Evolutionary conservation across 208 protist genomes (phyloP), one percentile per base, ranked within the genome.

Genomic region (Trypanosoma caninum): DNA sequence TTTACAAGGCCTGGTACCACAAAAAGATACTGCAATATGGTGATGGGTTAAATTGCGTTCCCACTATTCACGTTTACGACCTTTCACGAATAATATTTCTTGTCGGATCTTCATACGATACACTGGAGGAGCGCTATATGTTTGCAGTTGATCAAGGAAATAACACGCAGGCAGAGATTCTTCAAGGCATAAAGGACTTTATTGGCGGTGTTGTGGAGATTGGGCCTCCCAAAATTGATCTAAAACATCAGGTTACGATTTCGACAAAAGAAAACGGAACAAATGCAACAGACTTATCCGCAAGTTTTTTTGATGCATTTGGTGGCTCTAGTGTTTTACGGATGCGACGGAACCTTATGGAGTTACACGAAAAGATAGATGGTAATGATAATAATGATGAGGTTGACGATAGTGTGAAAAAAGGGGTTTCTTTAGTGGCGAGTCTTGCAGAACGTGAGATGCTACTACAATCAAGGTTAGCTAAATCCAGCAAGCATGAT

Each of bases 1-100:
- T 93, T 54, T 50, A 78, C 37, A 42, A 69, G 9, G 95, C 89
- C 13, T 96, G 87, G 89, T 57, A 81, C n/a, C 76, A 93, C 46
- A 51, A 76, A 20, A 41, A 50, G 14, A 53, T 98, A 16, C 80
- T 74, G 16, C 72, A 84, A 31, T 94, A 91, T 59, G 84, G 91
- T 10, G 47, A 75, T 51, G 94, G 94, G 23, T 64, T 72, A 34
- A 97, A 97, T 63, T 62, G 78, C 25, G 65, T 98, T 25, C 91
- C 95, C 13, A 94, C 92, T 65, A 97, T 98, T 44, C 94, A 98
- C 70, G 85, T 97, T 3, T 65, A 88, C 38, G 95, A 98, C 69
- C 72, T 97, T 14, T 82, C 89, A 18, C 67, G 62, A 2, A 79
- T 95, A 18, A 63, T 91, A 16, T 87, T 73, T 50, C 68, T 84